These are phyloP conservation scores for Globisporangium yorkense DNA, from an alignment of 352 stramenopile species.

Conservation along the genomic window DNA sequence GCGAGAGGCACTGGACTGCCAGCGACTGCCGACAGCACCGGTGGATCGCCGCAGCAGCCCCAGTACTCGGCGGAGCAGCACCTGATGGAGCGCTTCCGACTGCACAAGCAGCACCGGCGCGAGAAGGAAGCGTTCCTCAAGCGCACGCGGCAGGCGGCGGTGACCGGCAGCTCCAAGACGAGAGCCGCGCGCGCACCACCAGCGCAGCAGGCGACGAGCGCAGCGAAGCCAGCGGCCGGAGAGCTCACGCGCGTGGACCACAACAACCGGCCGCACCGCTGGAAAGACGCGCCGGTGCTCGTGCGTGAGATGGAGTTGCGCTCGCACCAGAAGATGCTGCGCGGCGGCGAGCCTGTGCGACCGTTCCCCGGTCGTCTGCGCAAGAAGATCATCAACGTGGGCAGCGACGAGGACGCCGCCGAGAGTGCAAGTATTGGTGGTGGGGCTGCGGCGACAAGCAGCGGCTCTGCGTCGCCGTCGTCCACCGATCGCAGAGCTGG, in stretches of 20 bases:
- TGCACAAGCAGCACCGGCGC: constrained; percentile 75
- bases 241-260: constrained; percentile 74
- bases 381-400: constrained; percentile 32
- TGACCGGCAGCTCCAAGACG: constrained; percentile 18
- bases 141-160: constrained; percentile 39
- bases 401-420: constrained; percentile 3
- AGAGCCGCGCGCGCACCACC: background rate
- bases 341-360: constrained; percentile 36
- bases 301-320: constrained; percentile 58
- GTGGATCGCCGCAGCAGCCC: background rate
- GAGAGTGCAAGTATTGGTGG: background rate
- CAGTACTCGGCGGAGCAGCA: constrained; percentile 30
- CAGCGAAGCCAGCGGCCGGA: constrained; percentile 6
- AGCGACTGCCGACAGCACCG: background rate
- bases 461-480: background rate
- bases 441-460: background rate
- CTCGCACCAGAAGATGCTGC: constrained; percentile 50
- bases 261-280: constrained; percentile 82
- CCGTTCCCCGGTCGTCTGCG: constrained; percentile 56
- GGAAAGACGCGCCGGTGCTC: constrained; percentile 71
- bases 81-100: constrained; percentile 62
- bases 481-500: background rate
- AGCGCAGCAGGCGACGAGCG: constrained; percentile 2
- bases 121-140: constrained; percentile 59
- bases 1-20: background rate